These are phyloP conservation scores for Aleurites moluccanus DNA, from an alignment of 441 rosid genomes.

Conservation along the genomic window DNA sequence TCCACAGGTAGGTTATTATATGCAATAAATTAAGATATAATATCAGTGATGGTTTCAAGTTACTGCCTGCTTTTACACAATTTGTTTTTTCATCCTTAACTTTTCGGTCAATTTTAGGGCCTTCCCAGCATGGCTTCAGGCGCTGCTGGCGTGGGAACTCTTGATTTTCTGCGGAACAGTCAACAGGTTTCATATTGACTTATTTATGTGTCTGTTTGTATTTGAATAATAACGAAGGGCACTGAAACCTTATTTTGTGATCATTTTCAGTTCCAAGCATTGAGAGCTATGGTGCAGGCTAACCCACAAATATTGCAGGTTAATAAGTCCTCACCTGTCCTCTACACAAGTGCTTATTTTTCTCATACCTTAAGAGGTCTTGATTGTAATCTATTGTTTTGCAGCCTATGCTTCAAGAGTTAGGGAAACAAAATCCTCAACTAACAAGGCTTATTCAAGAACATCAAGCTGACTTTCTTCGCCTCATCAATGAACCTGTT, in stretches of 20 bases:
- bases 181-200: slow-evolving; percentile 56
- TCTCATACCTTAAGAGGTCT: neutral
- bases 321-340: neutral
- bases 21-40: neutral
- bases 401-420: slow-evolving; percentile 96
- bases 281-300: slow-evolving; percentile 94
- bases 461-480: slow-evolving; percentile 82
- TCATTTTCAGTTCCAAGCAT: slow-evolving; percentile 70
- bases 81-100: neutral
- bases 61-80: neutral
- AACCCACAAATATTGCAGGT: slow-evolving; percentile 96
- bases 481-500: slow-evolving; percentile 79
- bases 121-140: slow-evolving; percentile 74
- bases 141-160: slow-evolving; percentile 63
- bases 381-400: slow-evolving; percentile 7
- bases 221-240: neutral
- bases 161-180: slow-evolving; percentile 86
- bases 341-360: neutral
- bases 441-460: slow-evolving; percentile 84
- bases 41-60: neutral
- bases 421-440: slow-evolving; percentile 87
- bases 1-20: slow-evolving; percentile 60
- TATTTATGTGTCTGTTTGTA: neutral
- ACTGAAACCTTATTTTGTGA: neutral
- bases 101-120: slow-evolving; percentile 45